These are phyloP conservation scores for Diaporthe sp. DNA, from an alignment of 2,329 filamentous ascomycete genomes.

Conservation along the genomic window DNA sequence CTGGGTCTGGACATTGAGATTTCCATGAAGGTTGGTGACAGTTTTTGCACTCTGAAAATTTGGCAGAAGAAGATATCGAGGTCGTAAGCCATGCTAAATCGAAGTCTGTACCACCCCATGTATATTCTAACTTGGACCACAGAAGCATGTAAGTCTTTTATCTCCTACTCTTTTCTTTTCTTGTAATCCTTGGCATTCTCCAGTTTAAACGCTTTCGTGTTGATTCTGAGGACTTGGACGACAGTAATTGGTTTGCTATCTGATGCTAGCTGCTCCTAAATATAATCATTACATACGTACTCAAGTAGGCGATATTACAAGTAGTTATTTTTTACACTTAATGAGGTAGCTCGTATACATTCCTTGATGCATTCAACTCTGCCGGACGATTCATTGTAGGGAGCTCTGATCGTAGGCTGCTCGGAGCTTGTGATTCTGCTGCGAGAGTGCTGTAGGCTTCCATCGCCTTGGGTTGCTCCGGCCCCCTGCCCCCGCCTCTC, in stretches of 20 bases:
- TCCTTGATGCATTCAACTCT: not conserved
- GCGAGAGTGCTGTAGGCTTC: not conserved
- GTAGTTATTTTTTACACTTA: not conserved
- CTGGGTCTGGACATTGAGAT: not conserved
- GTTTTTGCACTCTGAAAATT: not conserved
- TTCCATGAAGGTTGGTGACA: not conserved
- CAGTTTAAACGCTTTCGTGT: too few relatives aligned
- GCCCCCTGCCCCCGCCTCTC: not conserved
- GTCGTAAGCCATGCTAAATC: not conserved
- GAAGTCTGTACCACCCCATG: too few relatives aligned
- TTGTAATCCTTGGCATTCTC: too few relatives aligned
- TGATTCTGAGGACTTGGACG: too few relatives aligned
- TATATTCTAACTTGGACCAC: too few relatives aligned
- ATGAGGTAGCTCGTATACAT: conserved; percentile 8
- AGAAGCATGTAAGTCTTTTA: too few relatives aligned
- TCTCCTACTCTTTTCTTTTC: too few relatives aligned
- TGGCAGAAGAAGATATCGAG: not conserved
- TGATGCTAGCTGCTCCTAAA: not conserved
- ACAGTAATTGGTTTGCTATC: not conserved
- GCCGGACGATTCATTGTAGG: not conserved
- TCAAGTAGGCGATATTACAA: not conserved
- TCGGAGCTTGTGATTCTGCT: not conserved
- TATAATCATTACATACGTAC: too few relatives aligned
- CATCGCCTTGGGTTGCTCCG: not conserved
- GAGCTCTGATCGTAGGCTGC: not conserved